A percentile compares a stretch with the other conserved stretches of the same genome.
phyloP scores from a whole-genome alignment of 192 early-diverging fungal genomes.

The Backusella tarrabulga region DNA sequence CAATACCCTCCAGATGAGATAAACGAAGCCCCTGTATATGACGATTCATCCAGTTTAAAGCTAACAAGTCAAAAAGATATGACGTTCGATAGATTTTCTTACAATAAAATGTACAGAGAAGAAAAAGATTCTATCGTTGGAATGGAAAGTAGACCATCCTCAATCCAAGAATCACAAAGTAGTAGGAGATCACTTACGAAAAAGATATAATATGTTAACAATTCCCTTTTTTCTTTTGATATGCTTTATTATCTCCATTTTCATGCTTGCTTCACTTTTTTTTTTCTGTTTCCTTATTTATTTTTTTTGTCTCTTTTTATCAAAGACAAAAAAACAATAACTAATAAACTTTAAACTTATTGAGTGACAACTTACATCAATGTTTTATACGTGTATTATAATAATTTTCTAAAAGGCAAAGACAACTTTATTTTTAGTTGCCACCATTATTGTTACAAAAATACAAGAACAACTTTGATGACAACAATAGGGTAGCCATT shows the following conservation, averaged over 20 bases:
- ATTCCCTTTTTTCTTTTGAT: not conserved
- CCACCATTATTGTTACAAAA: not conserved
- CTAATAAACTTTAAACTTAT: not conserved
- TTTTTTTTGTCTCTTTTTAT: not conserved
- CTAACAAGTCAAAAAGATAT: not conserved
- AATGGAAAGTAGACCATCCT: constrained; percentile 3
- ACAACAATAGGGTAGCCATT: not conserved
- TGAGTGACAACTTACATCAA: not conserved
- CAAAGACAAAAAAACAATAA: not conserved
- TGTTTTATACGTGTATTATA: not conserved
- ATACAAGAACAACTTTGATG: not conserved
- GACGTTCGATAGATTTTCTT: not conserved
- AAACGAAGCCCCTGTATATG: not conserved
- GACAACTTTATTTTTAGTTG: not conserved
- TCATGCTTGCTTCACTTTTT: not conserved
- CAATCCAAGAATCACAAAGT: constrained; percentile 12
- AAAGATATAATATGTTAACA: not conserved
- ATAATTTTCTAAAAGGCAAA: not conserved
- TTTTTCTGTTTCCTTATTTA: not conserved
- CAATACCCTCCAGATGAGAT: not conserved
- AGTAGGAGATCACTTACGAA: not conserved
- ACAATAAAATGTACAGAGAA: not conserved
- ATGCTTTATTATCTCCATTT: not conserved
- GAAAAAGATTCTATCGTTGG: not conserved
- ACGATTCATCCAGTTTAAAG: not conserved